Conservation (phyloP, 2,329 filamentous ascomycete genomes). For the Microsporum canis region DNA sequence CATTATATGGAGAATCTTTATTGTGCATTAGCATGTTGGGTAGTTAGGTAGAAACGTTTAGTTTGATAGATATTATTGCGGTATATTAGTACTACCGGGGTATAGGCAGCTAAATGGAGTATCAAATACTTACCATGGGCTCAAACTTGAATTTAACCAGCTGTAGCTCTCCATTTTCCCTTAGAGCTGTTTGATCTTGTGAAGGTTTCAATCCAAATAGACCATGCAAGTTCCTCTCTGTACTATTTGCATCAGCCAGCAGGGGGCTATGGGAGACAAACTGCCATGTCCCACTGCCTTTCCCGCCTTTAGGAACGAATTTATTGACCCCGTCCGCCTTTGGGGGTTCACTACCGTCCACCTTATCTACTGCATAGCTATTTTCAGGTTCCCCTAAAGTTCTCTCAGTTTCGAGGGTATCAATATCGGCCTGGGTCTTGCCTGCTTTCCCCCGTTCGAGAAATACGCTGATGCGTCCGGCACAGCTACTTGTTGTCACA, state of each 20-base stretch:
- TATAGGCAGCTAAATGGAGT: not conserved
- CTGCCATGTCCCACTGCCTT: conserved; percentile 75
- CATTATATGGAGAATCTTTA: conserved; percentile 77
- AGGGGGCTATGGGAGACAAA: conserved; percentile 77
- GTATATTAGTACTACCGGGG: not conserved
- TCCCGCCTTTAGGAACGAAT: conserved; percentile 61
- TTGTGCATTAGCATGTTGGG: not conserved
- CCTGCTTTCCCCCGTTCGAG: conserved; percentile 54
- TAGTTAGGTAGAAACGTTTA: not conserved
- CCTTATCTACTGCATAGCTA: not conserved
- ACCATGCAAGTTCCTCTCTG: conserved; percentile 25
- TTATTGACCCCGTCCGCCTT: conserved; percentile 14
- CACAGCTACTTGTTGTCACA: conserved; percentile 88
- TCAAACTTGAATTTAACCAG: conserved; percentile 83
- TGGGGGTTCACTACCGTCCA: not conserved
- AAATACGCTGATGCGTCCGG: conserved; percentile 77
- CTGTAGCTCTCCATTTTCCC: conserved; percentile 38
- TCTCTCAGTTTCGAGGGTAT: conserved; percentile 10
- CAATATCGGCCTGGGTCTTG: conserved; percentile 4
- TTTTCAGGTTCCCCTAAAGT: not conserved
- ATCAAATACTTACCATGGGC: conserved; percentile 61
- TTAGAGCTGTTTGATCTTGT: conserved; percentile 22
- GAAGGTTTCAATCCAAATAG: conserved; percentile 36
- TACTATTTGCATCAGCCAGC: conserved; percentile 15
- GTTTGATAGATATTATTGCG: not conserved